Evolutionary conservation across 371 early-diverging fungal genomes (phyloP), one percentile per base, ranked within the genome.

Genomic region (Gilbertella persicaria): DNA sequence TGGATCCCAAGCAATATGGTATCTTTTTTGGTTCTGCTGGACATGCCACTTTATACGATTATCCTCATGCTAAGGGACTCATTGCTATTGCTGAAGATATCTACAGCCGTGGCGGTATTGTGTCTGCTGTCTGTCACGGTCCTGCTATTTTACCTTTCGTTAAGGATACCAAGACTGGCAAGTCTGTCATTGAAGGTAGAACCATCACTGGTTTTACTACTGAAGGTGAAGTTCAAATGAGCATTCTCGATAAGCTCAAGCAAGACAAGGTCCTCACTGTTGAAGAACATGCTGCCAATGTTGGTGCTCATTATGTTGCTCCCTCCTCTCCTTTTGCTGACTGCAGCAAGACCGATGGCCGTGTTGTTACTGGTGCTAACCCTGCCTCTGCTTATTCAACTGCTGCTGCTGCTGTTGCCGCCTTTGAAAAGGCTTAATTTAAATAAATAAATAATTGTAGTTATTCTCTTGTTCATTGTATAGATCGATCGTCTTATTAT

Each of bases 121-220:
- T 80, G 5, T 59, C 78, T 10, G 80, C 81, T 1, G 80, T 80
- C 3, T 80, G 81, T 41, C 81, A 80, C 45, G 81, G 78, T 6
- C 81, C 81, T 4, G 80, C 78, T 12, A 80, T 80, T 13, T 57
- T 80, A 20, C 80, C 78, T 2, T 47, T 57, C 7, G 55, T 80
- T 17, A 79, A 59, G 30, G 80, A 77, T 30, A 16, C 10, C 4
- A 44, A 45, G 10, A 79, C 69, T 12, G 78, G 78, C 4, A 71
- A 71, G 40, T 69, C 78, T 1, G 55, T 80, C 17, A 62, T 73
- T 17, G 38, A 45, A 5, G 78, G 78, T n/a, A 72, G 62, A 13
- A 67, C 50, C 0, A 73, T 80, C 16, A 80, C 81, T 0, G 81
- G 81, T 12, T 80, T 80, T 23, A 71, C 81, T 0, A 68, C 64